A percentile compares a stretch with the other conserved stretches of the same genome.
phyloP scores from a whole-genome alignment of 2,329 filamentous ascomycete species.

The Monosporascus cannonballus region DNA sequence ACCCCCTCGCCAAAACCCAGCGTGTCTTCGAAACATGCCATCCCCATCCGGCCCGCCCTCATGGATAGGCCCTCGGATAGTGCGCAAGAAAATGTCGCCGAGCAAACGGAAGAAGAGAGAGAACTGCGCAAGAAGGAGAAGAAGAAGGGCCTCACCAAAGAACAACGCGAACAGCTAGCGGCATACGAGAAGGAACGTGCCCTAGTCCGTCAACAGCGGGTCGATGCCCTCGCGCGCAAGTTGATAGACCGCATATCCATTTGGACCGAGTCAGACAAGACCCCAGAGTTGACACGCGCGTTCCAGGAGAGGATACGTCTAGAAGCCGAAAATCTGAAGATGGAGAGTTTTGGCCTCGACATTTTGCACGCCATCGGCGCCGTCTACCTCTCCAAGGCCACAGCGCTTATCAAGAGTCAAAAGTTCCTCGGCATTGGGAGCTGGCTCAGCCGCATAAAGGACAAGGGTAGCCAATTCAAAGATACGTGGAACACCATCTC shows the following conservation, averaged over 20 bases:
- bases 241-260: constrained; percentile 83
- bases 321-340: constrained; percentile 97
- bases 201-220: constrained; percentile 79
- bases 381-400: constrained; percentile 84
- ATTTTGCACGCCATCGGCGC: constrained; percentile 92
- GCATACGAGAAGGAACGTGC: constrained; percentile 84
- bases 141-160: constrained; percentile 84
- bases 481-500: constrained; percentile 98
- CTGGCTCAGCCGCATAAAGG: constrained; percentile 89
- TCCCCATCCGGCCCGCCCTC: constrained; percentile 77
- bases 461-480: constrained; percentile 95
- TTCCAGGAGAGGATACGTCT: constrained; percentile 93
- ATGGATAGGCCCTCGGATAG: constrained; percentile 81
- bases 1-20: constrained; percentile 34
- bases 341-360: constrained; percentile 96
- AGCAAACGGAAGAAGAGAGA: constrained; percentile 66
- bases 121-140: constrained; percentile 70
- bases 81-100: constrained; percentile 51
- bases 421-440: constrained; percentile 95
- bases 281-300: constrained; percentile 72
- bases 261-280: constrained; percentile 97
- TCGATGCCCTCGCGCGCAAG: constrained; percentile 77
- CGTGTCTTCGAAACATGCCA: constrained; percentile 36
- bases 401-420: constrained; percentile 83
- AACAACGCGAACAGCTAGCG: constrained; percentile 86